phyloP scores from a whole-genome alignment of 495 filamentous ascomycete species.

The Apiosordaria backusii region DNA sequence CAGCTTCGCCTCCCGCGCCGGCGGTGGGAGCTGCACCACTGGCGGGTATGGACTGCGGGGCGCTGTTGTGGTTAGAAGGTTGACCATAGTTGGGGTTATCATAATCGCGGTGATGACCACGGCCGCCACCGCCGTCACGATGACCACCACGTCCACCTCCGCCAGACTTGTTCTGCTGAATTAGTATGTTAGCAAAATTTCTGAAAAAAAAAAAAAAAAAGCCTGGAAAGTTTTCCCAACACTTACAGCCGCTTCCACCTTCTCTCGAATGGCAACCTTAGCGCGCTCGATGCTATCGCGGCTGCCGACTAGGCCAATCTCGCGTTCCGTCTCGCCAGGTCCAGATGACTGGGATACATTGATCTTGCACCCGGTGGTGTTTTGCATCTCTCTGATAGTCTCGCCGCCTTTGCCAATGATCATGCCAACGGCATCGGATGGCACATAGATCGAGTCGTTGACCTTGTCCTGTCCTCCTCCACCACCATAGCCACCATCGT shows the following conservation, averaged over 20 bases:
- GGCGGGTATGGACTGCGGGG: slow-evolving; percentile 21
- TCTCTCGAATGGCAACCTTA: slow-evolving; percentile 75
- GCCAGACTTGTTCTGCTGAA: slow-evolving; percentile 45
- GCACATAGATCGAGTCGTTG: slow-evolving; percentile 75
- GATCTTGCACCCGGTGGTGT: slow-evolving; percentile 78
- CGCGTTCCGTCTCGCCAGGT: slow-evolving; percentile 65
- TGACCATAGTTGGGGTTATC: slow-evolving; percentile 43
- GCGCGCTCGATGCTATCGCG: slow-evolving; percentile 68
- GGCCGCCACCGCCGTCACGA: slow-evolving; percentile 35
- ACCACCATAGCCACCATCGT: slow-evolving; percentile 33
- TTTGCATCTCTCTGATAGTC: slow-evolving; percentile 84
- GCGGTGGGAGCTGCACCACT: slow-evolving; percentile 23
- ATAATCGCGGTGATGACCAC: slow-evolving; percentile 43
- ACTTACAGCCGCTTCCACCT: slow-evolving; percentile 78
- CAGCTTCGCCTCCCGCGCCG: slow-evolving; percentile 21
- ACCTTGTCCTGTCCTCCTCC: slow-evolving; percentile 56
- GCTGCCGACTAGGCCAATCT: slow-evolving; percentile 74
- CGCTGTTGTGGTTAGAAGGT: slow-evolving; percentile 28
- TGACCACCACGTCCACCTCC: slow-evolving; percentile 43
- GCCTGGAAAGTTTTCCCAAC: no score
- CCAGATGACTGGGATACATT: slow-evolving; percentile 74
- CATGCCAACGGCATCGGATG: slow-evolving; percentile 85
- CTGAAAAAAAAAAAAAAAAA: not conserved
- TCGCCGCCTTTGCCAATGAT: slow-evolving; percentile 86
- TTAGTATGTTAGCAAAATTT: not conserved